A percentile compares a stretch with the other conserved stretches of the same genome.
These are phyloP conservation scores for Reutealis trisperma DNA, from an alignment of 345 rosid species.

Conservation along the genomic window DNA sequence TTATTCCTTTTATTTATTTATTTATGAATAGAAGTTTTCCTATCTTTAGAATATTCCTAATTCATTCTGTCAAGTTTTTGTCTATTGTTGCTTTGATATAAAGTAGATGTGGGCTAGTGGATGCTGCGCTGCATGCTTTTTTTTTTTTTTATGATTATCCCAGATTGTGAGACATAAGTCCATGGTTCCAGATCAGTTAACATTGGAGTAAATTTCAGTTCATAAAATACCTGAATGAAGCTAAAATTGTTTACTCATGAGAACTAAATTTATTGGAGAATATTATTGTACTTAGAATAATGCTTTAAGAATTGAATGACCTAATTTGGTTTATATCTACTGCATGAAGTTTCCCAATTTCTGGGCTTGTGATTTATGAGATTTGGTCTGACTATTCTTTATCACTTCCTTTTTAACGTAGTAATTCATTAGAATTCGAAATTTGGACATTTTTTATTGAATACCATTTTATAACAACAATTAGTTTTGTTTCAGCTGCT, in stretches of 20 bases:
- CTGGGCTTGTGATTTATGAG: neutral
- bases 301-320: neutral
- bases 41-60: neutral
- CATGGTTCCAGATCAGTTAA: neutral
- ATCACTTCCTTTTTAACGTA: neutral
- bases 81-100: neutral
- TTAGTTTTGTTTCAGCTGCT: conserved; percentile 65
- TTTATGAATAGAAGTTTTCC: neutral
- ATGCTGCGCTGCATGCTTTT: neutral
- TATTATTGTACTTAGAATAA: neutral
- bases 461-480: conserved; percentile 14
- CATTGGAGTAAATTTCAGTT: neutral
- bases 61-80: neutral
- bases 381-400: neutral
- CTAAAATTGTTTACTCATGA: neutral
- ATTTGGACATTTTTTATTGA: conserved; percentile 8
- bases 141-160: neutral
- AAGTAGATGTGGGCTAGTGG: neutral
- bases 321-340: neutral
- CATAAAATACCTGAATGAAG: neutral
- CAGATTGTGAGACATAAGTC: neutral
- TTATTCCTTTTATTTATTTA: neutral
- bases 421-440: conserved; percentile 4
- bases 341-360: conserved; percentile 1
- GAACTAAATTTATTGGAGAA: neutral